These are phyloP conservation scores for Rhinocladiella similis DNA, from an alignment of 2,329 filamentous ascomycete genomes.

Conservation along the genomic window DNA sequence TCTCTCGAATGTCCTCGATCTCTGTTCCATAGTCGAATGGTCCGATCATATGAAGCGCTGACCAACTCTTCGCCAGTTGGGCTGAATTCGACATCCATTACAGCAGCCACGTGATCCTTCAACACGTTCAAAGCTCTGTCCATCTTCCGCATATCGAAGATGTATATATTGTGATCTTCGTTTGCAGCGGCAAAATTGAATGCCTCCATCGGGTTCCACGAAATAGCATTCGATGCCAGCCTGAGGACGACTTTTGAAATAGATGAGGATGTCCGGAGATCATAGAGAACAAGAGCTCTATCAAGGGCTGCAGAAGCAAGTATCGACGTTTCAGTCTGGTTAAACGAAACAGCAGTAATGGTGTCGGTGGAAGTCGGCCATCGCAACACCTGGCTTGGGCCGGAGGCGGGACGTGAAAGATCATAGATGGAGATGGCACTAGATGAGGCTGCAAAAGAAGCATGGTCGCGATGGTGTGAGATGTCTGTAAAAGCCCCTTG, in stretches of 20 bases:
- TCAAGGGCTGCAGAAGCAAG: constrained; percentile 84
- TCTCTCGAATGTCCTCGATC: constrained; percentile 82
- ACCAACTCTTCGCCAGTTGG: constrained; percentile 94
- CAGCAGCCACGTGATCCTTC: constrained; percentile 85
- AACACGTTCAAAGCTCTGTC: constrained; percentile 84
- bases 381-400: constrained; percentile 75
- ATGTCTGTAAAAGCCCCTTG: constrained; percentile 78
- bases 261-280: constrained; percentile 81
- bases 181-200: constrained; percentile 93
- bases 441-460: constrained; percentile 75
- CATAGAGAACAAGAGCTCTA: constrained; percentile 84
- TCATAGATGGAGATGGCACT: constrained; percentile 86
- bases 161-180: constrained; percentile 89
- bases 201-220: constrained; percentile 96
- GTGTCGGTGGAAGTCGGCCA: constrained; percentile 92
- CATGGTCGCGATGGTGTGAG: constrained; percentile 75
- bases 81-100: constrained; percentile 95
- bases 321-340: constrained; percentile 89
- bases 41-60: constrained; percentile 84
- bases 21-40: constrained; percentile 80
- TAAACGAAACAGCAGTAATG: constrained; percentile 84
- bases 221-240: constrained; percentile 78
- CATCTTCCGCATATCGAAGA: constrained; percentile 94
- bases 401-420: constrained; percentile 71
- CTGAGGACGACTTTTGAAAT: constrained; percentile 78